Conservation (phyloP, 257 asterid genomes). For the Leonotis leonurus region DNA sequence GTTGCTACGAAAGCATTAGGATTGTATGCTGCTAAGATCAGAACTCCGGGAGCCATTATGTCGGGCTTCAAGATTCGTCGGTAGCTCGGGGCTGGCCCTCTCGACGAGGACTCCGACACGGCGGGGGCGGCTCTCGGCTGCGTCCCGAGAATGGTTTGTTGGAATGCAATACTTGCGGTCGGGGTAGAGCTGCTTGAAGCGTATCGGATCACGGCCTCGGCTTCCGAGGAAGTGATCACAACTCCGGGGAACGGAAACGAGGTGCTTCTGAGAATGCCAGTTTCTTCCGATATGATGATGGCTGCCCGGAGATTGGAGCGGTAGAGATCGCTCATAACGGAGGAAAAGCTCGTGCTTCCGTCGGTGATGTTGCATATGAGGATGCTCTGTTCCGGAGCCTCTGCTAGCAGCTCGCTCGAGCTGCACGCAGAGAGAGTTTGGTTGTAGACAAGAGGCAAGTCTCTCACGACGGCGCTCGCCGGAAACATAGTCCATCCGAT, state of each 20-base stretch:
- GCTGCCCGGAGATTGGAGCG: constrained; percentile 21
- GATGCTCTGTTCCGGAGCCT: constrained; percentile 17
- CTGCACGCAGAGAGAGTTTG: constrained; percentile 18
- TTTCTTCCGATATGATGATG: constrained; percentile 20
- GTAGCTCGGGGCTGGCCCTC: constrained; percentile 30
- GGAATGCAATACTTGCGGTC: constrained; percentile 24
- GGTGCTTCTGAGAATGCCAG: constrained; percentile 4
- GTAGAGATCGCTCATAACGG: not conserved
- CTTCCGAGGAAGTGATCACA: constrained; percentile 22
- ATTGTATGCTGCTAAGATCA: constrained; percentile 24
- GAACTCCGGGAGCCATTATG: constrained; percentile 33
- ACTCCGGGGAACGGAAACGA: constrained; percentile 26
- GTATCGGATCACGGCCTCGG: constrained; percentile 15
- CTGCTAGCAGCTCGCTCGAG: constrained; percentile 6
- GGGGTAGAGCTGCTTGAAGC: not conserved
- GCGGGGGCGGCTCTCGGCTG: constrained; percentile 34
- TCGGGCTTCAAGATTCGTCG: constrained; percentile 32
- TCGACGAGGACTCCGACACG: constrained; percentile 18
- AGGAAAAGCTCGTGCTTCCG: not conserved
- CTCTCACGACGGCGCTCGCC: not conserved
- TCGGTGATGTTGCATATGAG: constrained; percentile 13
- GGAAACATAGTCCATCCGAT: constrained; percentile 29
- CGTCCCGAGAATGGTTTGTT: constrained; percentile 26
- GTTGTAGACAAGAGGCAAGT: constrained; percentile 20
- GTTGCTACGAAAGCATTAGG: constrained; percentile 3